Percentiles rank a stretch among this genome's conserved stretches.
These are phyloP conservation scores for Typha latifolia DNA, from an alignment of 176 grass and related monocot species.

Conservation along the genomic window DNA sequence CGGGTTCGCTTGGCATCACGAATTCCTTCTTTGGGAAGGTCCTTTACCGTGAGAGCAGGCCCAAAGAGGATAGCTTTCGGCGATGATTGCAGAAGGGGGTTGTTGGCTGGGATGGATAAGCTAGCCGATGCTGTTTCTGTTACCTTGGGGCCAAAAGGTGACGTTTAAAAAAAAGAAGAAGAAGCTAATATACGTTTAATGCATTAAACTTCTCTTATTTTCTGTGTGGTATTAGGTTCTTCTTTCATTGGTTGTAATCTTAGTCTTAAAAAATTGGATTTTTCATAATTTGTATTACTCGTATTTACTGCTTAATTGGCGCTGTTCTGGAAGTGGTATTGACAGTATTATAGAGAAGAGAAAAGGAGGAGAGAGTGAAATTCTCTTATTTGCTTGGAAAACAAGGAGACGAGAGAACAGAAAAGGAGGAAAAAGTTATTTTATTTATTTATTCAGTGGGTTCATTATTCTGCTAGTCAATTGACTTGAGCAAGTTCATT, in stretches of 20 bases:
- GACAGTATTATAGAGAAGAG: too few species aligned
- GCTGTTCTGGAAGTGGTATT: too few species aligned
- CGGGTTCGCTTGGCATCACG: not conserved
- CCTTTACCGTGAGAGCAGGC: slow-evolving; percentile 38
- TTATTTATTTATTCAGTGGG: too few species aligned
- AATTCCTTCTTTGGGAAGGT: not conserved
- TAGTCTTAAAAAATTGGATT: too few species aligned
- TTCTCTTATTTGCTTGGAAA: too few species aligned
- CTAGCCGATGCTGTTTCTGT: slow-evolving; percentile 76
- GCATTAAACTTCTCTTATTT: not conserved
- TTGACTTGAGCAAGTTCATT: too few species aligned
- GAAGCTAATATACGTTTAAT: not conserved
- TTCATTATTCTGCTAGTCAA: too few species aligned
- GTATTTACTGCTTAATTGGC: too few species aligned
- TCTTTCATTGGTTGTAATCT: not conserved
- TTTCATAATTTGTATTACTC: too few species aligned
- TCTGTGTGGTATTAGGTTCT: not conserved
- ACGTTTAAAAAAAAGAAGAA: not conserved
- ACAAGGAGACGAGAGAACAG: too few species aligned
- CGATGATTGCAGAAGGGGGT: slow-evolving; percentile 50
- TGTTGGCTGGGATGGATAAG: slow-evolving; percentile 75
- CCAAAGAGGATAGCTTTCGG: slow-evolving; percentile 62
- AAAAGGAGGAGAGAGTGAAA: too few species aligned
- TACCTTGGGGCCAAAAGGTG: slow-evolving; percentile 88
- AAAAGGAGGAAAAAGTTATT: too few species aligned